Percentiles rank a stretch among this genome's conserved stretches.
Evolutionary conservation across 2,329 filamentous ascomycete genomes (phyloP).

Genomic region (Colletotrichum sp.): DNA sequence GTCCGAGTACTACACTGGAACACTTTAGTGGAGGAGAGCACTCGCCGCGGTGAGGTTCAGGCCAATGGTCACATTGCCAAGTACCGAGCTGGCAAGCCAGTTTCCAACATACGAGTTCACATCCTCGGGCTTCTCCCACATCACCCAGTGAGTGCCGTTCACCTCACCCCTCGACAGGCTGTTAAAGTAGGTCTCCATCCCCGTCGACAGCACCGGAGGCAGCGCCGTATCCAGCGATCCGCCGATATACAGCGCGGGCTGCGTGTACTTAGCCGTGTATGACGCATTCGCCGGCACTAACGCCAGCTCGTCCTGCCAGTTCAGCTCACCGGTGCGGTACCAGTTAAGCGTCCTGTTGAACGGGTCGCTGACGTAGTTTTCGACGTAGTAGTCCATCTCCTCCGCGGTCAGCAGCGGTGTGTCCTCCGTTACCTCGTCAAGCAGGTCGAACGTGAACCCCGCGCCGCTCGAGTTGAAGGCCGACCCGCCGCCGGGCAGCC

Average conservation of each 20-base stretch:
- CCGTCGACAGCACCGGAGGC: conserved; percentile 67
- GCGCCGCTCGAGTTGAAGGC: conserved; percentile 57
- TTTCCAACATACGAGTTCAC: conserved; percentile 53
- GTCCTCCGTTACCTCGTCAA: conserved; percentile 54
- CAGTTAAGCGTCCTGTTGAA: conserved; percentile 84
- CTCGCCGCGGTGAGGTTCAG: background rate
- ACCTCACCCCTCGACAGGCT: conserved; percentile 66
- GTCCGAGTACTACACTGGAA: background rate
- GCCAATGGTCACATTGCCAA: background rate
- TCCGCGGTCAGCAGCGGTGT: conserved; percentile 66
- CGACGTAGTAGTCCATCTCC: conserved; percentile 79
- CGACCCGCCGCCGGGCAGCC: conserved; percentile 53
- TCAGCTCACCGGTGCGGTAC: conserved; percentile 79
- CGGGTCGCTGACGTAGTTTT: conserved; percentile 72
- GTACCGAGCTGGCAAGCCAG: conserved; percentile 1
- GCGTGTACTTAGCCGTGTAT: conserved; percentile 48
- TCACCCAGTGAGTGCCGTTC: conserved; percentile 73
- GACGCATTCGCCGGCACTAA: conserved; percentile 54
- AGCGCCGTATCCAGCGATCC: conserved; percentile 71
- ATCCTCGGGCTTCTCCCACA: conserved; percentile 70
- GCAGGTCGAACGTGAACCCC: conserved; percentile 65
- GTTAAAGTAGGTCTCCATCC: conserved; percentile 69
- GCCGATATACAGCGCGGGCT: conserved; percentile 72
- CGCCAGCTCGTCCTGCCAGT: conserved; percentile 75
- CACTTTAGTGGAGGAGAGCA: background rate